Base-by-base conservation (phyloP, 1,139 yeast genomes). In the Scheffersomyces segobiensis region DNA sequence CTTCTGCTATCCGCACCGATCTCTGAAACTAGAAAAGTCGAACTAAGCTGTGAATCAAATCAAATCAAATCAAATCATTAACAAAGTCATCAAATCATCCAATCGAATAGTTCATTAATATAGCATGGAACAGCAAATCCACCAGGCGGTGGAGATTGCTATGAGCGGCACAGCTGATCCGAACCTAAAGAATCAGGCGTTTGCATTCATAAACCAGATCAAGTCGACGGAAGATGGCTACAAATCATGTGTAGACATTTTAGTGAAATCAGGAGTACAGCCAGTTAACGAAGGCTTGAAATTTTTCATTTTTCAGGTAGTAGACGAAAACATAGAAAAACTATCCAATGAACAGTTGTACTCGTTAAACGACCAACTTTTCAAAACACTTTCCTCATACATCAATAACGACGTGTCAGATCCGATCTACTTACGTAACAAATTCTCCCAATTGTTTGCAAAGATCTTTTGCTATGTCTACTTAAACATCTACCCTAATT, bases 121-220 rank as follows among this genome's bases (percentile, higher is more conserved):
- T 32, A 32, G 42, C 39, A 91, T 91, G 96, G 93, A 91, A 66
- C 85, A 86, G 66, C 97, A 93, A 79, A 90, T 95, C 70, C 93
- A 86, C 74, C 97, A 93, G 78, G 99, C 98, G 54, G 97, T 95
- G 57, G 89, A 87, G 65, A 88, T 93, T 63, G 98, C 98, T 49
- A 85, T 92, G 62, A 87, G 88, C 70, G 91, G 91, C 53, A 80
- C 88, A n/a, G 84, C 90, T 22, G 96, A 91, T 71, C 78, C 82
- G 26, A 76, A 73, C 53, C 78, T 93, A 59, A 89, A 90, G 68
- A 86, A 84, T 64, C 97, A 93, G 79, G 99, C 99, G 42, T 81
- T 91, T 63, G 88, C 87, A 52, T 93, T 87, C 71, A 85, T 95
- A 67, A 86, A 87, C 63, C 89, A 88, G 63, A 82, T 93, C 67